Evolutionary conservation across 2,329 filamentous ascomycete species (phyloP), one percentile per base, ranked within the genome.

Genomic region (Endocalyx cinctus): DNA sequence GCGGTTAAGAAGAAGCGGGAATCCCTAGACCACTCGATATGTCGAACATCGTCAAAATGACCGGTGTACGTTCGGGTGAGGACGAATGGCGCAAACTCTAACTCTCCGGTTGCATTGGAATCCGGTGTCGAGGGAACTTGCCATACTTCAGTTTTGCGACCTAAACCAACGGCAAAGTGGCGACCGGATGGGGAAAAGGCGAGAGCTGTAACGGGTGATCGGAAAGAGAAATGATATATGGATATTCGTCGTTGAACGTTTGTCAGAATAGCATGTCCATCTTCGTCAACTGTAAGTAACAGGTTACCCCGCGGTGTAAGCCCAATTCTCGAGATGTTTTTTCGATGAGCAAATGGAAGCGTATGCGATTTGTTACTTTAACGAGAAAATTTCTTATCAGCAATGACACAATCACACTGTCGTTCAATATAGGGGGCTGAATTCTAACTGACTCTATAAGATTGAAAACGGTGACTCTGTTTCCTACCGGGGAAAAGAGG

Each of bases 181-280:
- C 82, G 80, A 15, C 92, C 92, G 2, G 87, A 94, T 0, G 90
- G 89, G 15, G 92, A 88, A 54, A 98, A 98, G 1, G 86, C 76
- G 20, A 98, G 79, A 0, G 89, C 81, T 11, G 87, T 86, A 25
- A 94, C 82, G 11, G 79, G 68, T n/a, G 77, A 74, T 52, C 84
- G 85, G 65, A 98, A 94, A n/a, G 90, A 89, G 60, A 98, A 96
- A 62, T 96, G 83, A 55, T 97, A 94, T 33, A 98, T 80, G 5
- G 84, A 77, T 46, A 96, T 84, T 43, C 88, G 80, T 42, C 90
- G 83, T 17, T 78, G 80, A 23, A 97, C 80, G 55, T 96, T 94
- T 34, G 89, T 95, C 43, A 98, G 71, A 34, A 98, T 94, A 19
- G 90, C 88, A 51, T 85, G 84, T 39, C 92, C 92, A 70, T 94